Percentiles rank a stretch among this genome's conserved stretches.
phyloP scores from a whole-genome alignment of 2,329 filamentous ascomycete species.

The Pezicula neosporulosa region DNA sequence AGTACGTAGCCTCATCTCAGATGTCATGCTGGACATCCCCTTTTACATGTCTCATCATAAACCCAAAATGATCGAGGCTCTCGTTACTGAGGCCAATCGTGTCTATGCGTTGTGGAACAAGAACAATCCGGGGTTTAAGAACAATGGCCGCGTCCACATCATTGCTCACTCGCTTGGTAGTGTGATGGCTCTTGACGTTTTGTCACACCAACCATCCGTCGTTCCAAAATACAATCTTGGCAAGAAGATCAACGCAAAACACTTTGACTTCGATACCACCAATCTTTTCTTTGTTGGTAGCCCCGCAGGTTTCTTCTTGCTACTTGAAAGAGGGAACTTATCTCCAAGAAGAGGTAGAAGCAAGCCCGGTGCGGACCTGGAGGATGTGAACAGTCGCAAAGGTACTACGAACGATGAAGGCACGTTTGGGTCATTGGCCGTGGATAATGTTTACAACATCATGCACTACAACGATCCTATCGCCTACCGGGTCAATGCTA shows the following conservation, averaged over 20 bases:
- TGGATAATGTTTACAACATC: conserved; percentile 96
- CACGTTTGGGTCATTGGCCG: conserved; percentile 83
- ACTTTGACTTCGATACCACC: conserved; percentile 89
- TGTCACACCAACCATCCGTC: conserved; percentile 81
- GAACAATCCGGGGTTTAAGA: conserved; percentile 84
- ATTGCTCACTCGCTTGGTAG: conserved; percentile 93
- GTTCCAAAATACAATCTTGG: conserved; percentile 47
- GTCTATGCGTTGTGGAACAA: conserved; percentile 94
- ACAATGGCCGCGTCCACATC: conserved; percentile 81
- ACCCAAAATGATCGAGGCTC: conserved; percentile 86
- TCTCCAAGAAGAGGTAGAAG: conserved; percentile 71
- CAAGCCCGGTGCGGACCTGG: conserved; percentile 70
- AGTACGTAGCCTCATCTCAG: conserved; percentile 89
- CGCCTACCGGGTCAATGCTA: conserved; percentile 86
- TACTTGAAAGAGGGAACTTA: conserved; percentile 72
- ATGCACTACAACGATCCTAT: conserved; percentile 71
- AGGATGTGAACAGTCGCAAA: conserved; percentile 47
- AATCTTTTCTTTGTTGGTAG: conserved; percentile 89
- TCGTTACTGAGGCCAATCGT: conserved; percentile 86
- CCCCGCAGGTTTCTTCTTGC: conserved; percentile 86
- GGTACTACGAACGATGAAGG: conserved; percentile 74
- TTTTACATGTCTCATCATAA: conserved; percentile 98
- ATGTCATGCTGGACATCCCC: conserved; percentile 97
- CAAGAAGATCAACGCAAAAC: conserved; percentile 43
- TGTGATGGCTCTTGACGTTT: conserved; percentile 88